These are phyloP conservation scores for Terfezia boudieri DNA, from an alignment of 495 filamentous ascomycete species.

Conservation along the genomic window DNA sequence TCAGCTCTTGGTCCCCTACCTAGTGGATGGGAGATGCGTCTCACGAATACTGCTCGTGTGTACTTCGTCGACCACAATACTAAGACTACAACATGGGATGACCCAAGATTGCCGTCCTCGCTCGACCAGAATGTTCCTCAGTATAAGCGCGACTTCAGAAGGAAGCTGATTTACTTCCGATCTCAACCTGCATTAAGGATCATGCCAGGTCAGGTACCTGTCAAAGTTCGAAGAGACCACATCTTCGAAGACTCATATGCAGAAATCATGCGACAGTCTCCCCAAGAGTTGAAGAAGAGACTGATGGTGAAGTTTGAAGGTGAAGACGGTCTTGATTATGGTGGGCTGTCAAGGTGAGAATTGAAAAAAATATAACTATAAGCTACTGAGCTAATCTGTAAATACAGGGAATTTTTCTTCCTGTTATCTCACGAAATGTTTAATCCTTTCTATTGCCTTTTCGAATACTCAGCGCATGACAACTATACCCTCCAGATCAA, in stretches of 20 bases:
- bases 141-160: slow-evolving; percentile 95
- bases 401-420: slow-evolving; percentile 89
- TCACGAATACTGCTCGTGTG: slow-evolving; percentile 91
- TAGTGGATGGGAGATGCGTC: slow-evolving; percentile 97
- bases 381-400: not conserved
- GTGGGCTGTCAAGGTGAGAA: slow-evolving; percentile 65
- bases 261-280: slow-evolving; percentile 90
- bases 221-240: slow-evolving; percentile 87
- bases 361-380: not conserved
- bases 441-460: slow-evolving; percentile 98
- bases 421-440: slow-evolving; percentile 99
- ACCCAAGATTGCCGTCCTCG: slow-evolving; percentile 83
- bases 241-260: slow-evolving; percentile 98
- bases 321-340: slow-evolving; percentile 94
- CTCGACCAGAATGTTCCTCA: slow-evolving; percentile 96
- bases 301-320: slow-evolving; percentile 99
- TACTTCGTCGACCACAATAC: slow-evolving; percentile 99
- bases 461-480: slow-evolving; percentile 99
- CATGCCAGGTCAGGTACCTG: slow-evolving; percentile 86
- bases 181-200: slow-evolving; percentile 93
- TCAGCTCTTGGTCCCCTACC: slow-evolving; percentile 92
- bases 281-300: slow-evolving; percentile 91
- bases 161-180: slow-evolving; percentile 97
- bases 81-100: slow-evolving; percentile 99
- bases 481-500: slow-evolving; percentile 99